phyloP scores from a whole-genome alignment of 495 filamentous ascomycete genomes.

The Tetracladium marchalianum region DNA sequence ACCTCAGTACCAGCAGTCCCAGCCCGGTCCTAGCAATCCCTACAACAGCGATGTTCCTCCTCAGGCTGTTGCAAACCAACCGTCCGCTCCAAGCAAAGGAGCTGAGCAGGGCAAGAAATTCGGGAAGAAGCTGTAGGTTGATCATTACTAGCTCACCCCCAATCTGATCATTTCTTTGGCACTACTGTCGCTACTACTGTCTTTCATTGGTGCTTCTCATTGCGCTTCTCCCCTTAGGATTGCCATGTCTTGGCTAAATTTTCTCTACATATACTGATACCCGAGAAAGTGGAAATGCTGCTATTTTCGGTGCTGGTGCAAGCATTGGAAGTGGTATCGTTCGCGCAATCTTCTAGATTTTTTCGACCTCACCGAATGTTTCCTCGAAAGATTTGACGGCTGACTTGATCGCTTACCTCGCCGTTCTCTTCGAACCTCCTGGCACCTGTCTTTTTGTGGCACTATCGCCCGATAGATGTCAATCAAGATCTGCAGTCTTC shows the following conservation, averaged over 20 bases:
- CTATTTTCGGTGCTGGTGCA: constrained; percentile 76
- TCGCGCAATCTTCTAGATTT: constrained; percentile 52
- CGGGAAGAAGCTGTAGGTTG: constrained; percentile 53
- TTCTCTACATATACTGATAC: too few relatives aligned
- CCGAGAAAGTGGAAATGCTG: constrained; percentile 19
- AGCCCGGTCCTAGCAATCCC: constrained; percentile 25
- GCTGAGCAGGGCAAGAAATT: constrained; percentile 59
- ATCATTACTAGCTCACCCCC: constrained; percentile 20
- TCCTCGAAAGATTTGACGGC: too few relatives aligned
- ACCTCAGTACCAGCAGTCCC: constrained; percentile 4
- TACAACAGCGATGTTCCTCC: constrained; percentile 41
- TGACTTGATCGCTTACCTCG: too few relatives aligned
- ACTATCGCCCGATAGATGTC: too few relatives aligned
- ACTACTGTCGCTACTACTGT: too few relatives aligned
- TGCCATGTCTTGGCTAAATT: not conserved
- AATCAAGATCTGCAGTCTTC: too few relatives aligned
- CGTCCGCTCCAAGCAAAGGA: constrained; percentile 31
- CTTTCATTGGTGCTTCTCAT: constrained; percentile 38
- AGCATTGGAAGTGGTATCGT: constrained; percentile 89
- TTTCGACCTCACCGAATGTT: too few relatives aligned
- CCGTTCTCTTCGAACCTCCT: too few relatives aligned
- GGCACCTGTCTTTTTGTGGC: too few relatives aligned
- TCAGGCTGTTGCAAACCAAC: constrained; percentile 33
- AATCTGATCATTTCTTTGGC: too few relatives aligned
- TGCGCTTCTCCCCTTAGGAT: constrained; percentile 2